Evolutionary conservation across 345 rosid species (phyloP).

Genomic region (Cardamine chenopodiifolia): DNA sequence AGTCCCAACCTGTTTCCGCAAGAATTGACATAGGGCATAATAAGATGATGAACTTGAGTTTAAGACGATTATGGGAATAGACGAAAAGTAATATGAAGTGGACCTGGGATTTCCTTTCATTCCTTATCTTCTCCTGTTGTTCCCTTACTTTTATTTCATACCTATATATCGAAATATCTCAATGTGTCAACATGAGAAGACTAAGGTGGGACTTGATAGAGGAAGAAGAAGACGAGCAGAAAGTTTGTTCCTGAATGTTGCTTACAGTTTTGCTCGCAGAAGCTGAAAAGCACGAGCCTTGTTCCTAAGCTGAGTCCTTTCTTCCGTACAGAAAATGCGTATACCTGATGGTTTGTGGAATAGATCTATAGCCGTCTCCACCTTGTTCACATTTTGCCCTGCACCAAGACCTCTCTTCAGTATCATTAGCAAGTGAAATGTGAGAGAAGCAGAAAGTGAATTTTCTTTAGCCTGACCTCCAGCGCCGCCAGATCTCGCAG

Average conservation of each 20-base stretch:
- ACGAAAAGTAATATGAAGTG: background rate
- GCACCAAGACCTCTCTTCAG: conserved; percentile 41
- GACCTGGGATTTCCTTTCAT: conserved; percentile 78
- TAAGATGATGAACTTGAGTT: conserved; percentile 8
- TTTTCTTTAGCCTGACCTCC: conserved; percentile 60
- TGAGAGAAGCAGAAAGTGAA: conserved; percentile 15
- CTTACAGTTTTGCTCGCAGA: conserved; percentile 92
- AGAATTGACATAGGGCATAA: conserved; percentile 8
- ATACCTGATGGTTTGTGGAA: conserved; percentile 93
- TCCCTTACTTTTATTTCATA: conserved; percentile 91
- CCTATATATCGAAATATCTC: conserved; percentile 51
- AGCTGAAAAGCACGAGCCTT: conserved; percentile 82
- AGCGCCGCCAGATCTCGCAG: conserved; percentile 98
- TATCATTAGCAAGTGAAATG: conserved; percentile 9
- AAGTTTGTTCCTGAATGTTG: conserved; percentile 17
- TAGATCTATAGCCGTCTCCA: conserved; percentile 96
- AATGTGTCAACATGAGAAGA: conserved; percentile 10
- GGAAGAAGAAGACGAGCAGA: conserved; percentile 14
- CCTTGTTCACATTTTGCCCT: conserved; percentile 98
- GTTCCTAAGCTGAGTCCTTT: conserved; percentile 85
- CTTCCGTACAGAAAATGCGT: conserved; percentile 95
- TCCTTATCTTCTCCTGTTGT: conserved; percentile 81
- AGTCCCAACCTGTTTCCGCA: conserved; percentile 71
- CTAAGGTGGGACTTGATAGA: conserved; percentile 2
- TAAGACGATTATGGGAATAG: background rate